phyloP scores from a whole-genome alignment of 2,329 filamentous ascomycete species.

The Lecanicillium sp. region DNA sequence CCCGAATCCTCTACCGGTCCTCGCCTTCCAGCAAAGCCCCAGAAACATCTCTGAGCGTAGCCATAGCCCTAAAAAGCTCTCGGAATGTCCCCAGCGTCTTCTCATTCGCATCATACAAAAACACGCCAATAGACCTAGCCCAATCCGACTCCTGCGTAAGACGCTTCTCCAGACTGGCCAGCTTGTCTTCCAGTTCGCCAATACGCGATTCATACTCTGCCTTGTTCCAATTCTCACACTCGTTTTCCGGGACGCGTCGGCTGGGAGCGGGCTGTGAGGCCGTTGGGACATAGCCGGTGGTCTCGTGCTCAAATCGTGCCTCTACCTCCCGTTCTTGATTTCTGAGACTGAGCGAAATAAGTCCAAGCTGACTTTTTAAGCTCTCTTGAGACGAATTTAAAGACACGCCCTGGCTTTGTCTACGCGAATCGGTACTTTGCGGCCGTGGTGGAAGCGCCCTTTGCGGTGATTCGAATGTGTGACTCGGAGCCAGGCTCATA shows the following conservation, averaged over 20 bases:
- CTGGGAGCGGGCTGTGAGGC: no score
- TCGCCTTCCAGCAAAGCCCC: not conserved
- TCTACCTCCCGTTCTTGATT: not conserved
- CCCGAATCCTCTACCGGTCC: no score
- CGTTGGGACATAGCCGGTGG: slow-evolving; percentile 1
- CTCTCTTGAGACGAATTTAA: not conserved
- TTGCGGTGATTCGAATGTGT: no score
- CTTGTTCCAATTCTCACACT: not conserved
- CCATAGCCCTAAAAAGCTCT: not conserved
- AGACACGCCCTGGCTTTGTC: no score
- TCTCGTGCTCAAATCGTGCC: not conserved
- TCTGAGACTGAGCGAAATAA: not conserved
- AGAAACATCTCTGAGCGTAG: not conserved
- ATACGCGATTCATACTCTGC: not conserved
- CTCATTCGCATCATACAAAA: slow-evolving; percentile 5
- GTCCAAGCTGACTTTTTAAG: not conserved
- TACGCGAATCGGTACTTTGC: no score
- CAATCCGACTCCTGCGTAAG: not conserved
- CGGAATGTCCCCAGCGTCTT: not conserved
- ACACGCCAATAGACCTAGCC: slow-evolving; percentile 1
- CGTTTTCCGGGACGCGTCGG: no score
- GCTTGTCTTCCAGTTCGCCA: not conserved
- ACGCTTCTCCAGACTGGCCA: slow-evolving; percentile 1
- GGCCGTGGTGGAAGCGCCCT: no score
- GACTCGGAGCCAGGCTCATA: no score